These are phyloP conservation scores for Ceratocystis variospora DNA, from an alignment of 2,329 filamentous ascomycete genomes.

Conservation along the genomic window DNA sequence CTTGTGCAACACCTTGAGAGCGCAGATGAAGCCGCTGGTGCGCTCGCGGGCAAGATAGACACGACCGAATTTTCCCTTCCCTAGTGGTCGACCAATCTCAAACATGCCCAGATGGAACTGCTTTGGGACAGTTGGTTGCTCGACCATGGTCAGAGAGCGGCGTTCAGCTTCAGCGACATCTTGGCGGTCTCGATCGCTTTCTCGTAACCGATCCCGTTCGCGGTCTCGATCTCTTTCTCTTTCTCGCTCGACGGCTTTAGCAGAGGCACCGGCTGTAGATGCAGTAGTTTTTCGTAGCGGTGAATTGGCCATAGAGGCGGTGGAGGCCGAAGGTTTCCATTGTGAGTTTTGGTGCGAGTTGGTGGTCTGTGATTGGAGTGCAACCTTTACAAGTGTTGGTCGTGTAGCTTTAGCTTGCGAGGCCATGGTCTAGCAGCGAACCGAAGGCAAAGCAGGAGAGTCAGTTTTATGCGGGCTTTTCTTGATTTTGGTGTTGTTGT, in stretches of 20 bases:
- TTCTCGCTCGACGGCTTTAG: conserved; percentile 7
- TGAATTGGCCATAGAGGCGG: background rate
- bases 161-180: conserved; percentile 41
- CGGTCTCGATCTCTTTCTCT: conserved; percentile 15
- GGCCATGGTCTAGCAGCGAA: conserved; percentile 13
- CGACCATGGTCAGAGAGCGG: conserved; percentile 38
- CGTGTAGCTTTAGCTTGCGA: conserved; percentile 26
- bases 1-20: conserved; percentile 77
- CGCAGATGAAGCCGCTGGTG: conserved; percentile 67
- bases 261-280: conserved; percentile 16
- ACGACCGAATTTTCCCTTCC: conserved; percentile 77
- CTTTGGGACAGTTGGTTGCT: conserved; percentile 44
- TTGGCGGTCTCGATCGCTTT: conserved; percentile 34
- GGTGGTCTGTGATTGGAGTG: conserved; percentile 63
- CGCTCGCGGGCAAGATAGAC: conserved; percentile 76
- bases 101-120: conserved; percentile 87
- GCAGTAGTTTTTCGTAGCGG: conserved; percentile 11
- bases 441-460: background rate
- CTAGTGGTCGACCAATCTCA: conserved; percentile 74
- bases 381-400: conserved; percentile 74
- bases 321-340: conserved; percentile 14
- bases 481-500: background rate
- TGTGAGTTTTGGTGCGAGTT: conserved; percentile 38
- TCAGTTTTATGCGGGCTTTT: background rate
- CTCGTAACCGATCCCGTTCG: conserved; percentile 12